A percentile compares a stretch with the other conserved stretches of the same genome.
phyloP scores from a whole-genome alignment of 2,329 filamentous ascomycete genomes.

The Penicillium sp. region DNA sequence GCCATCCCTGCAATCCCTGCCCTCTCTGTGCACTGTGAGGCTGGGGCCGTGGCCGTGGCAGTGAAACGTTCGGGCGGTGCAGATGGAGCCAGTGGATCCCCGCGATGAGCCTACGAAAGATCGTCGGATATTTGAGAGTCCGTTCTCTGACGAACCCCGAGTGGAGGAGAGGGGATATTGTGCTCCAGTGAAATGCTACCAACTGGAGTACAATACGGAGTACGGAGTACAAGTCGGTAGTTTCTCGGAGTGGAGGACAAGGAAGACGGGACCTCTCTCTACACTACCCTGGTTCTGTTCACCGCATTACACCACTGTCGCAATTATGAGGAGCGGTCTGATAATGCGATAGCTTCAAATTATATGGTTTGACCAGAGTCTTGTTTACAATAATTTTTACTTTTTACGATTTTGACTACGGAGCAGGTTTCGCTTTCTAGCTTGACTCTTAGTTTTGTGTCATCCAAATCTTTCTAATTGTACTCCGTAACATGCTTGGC shows the following conservation, averaged over 20 bases:
- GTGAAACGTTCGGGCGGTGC: constrained; percentile 38
- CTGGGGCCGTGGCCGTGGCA: constrained; percentile 38
- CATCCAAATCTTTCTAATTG: not conserved
- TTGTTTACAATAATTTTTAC: not conserved
- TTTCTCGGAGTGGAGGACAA: not conserved
- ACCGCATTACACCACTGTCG: not conserved
- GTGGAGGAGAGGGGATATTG: not conserved
- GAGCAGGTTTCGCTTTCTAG: not conserved
- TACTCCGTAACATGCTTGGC: not conserved
- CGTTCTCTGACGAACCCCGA: constrained; percentile 24
- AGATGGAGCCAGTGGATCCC: constrained; percentile 26
- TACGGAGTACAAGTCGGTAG: not conserved
- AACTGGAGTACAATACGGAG: not conserved
- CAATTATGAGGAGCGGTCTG: constrained; percentile 12
- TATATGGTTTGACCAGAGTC: not conserved
- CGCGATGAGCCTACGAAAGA: constrained; percentile 18
- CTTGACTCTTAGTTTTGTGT: not conserved
- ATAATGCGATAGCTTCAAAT: not conserved
- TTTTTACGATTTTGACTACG: not conserved
- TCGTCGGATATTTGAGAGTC: constrained; percentile 29
- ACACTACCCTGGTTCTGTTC: not conserved
- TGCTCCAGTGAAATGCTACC: not conserved
- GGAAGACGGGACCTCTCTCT: not conserved
- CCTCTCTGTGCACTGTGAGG: constrained; percentile 25
- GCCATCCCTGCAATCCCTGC: not conserved